Base-by-base conservation (phyloP, 2,329 filamentous ascomycete species). In the Magnaporthiopsis incrustans region DNA sequence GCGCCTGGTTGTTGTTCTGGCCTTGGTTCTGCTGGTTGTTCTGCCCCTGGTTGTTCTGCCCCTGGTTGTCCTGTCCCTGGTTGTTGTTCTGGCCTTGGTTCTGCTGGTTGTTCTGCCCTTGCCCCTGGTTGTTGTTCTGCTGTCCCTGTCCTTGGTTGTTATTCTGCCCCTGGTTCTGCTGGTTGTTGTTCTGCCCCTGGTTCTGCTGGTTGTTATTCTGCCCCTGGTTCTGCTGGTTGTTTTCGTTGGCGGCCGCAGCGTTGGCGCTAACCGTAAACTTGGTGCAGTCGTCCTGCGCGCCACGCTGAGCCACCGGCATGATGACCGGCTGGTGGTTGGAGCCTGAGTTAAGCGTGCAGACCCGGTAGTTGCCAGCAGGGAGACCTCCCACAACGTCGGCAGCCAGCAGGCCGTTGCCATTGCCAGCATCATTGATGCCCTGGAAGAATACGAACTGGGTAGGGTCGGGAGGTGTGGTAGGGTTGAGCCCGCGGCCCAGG, bases 401-500 rank as follows among this genome's bases (percentile, higher is more conserved):
- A 8, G 70, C 59, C 7, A 79, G 70, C 25, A 71, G 68, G 60
- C 77, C 77, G 18, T 76, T 68, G 12, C 75, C 75, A 65, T 79
- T 73, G 7, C 75, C 76, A 33, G 69, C 69, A 64, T 77, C 75
- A 67, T 77, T 77, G 68, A 78, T 77, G 53, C 76, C 76, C 68
- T 77, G 77, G 71, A 78, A 78, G 68, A 77, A 77, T 35, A 70
- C 73, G 59, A 73, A 86, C 69, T 78, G 73, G 14, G 73, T 75
- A 15, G 85, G 77, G 67, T 86, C 78, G 12, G 82, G 77, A 22
- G 84, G 79, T 10, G 72, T 67, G 3, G 68, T 74, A 1, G 84
- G 83, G 71, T 80, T 84, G 66, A 82, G 69, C 57, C 72, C 74
- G 68, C 74, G 72, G 44, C 84, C 84, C 50, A 83, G 75, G 66